These are phyloP conservation scores for Schizosaccharomyces lindneri DNA, from an alignment of 805 yeast species.

Conservation along the genomic window DNA sequence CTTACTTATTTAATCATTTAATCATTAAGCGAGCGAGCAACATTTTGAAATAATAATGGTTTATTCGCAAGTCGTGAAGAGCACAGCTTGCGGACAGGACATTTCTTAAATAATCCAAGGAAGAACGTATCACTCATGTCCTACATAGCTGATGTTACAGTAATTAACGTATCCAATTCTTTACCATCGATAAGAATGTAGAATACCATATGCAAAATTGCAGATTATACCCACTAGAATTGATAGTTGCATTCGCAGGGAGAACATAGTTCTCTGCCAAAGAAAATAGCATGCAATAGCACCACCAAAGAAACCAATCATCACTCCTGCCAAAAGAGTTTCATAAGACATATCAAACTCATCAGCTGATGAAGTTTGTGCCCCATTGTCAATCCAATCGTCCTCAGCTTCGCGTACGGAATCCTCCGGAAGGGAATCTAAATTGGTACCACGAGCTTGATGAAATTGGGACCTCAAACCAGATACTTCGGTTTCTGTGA, in stretches of 20 bases:
- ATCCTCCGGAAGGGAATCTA: constrained; percentile 18
- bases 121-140: too few relatives aligned
- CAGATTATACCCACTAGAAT: neutral
- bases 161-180: neutral
- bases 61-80: too few relatives aligned
- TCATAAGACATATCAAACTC: constrained; percentile 23
- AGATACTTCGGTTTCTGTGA: constrained; percentile 49
- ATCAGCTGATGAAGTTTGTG: constrained; percentile 9
- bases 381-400: constrained; percentile 14
- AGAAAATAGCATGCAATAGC: neutral
- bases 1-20: too few relatives aligned
- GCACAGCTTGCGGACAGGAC: too few relatives aligned
- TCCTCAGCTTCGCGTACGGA: constrained; percentile 16
- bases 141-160: too few relatives aligned
- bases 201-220: neutral
- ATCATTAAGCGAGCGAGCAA: too few relatives aligned
- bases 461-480: constrained; percentile 54
- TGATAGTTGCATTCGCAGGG: neutral
- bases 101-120: too few relatives aligned
- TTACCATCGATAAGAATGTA: neutral
- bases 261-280: neutral
- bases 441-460: constrained; percentile 32
- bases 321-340: constrained; percentile 43
- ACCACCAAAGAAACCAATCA: constrained; percentile 35
- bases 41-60: too few relatives aligned